Conservation (phyloP, 208 protist species). For the Leishmania aethiopica region DNA sequence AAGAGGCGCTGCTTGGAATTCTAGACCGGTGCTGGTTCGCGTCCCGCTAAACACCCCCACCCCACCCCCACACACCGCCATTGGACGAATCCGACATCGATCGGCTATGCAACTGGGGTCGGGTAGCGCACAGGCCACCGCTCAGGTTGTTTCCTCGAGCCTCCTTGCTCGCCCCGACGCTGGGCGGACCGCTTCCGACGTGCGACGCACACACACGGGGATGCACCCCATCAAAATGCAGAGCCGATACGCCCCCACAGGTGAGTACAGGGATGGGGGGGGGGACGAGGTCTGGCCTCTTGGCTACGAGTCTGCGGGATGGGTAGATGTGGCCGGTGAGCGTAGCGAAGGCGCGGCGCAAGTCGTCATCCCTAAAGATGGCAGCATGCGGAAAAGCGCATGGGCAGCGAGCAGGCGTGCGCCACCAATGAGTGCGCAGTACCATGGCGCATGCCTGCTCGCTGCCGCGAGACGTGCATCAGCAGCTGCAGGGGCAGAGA, state of each 20-base stretch:
- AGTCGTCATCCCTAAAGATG: not conserved
- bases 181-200: not conserved
- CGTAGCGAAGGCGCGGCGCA: not conserved
- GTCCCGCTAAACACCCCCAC: not conserved
- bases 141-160: not conserved
- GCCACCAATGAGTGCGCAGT: too few species aligned
- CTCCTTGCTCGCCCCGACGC: not conserved
- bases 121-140: not conserved
- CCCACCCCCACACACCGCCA: too few species aligned
- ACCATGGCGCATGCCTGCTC: too few species aligned
- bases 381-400: not conserved
- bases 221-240: too few species aligned
- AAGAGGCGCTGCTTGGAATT: not conserved
- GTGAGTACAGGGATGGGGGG: too few species aligned
- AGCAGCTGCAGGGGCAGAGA: not conserved
- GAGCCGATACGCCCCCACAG: too few species aligned
- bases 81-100: too few species aligned
- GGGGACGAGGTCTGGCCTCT: too few species aligned
- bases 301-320: too few species aligned
- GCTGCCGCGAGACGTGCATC: not conserved
- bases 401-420: not conserved
- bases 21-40: not conserved
- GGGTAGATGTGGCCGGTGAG: not conserved
- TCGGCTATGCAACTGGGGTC: constrained; percentile 12
- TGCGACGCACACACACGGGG: not conserved